Conservation (phyloP, 169 alveolate genomes). For the Cryptosporidium ubiquitum region DNA sequence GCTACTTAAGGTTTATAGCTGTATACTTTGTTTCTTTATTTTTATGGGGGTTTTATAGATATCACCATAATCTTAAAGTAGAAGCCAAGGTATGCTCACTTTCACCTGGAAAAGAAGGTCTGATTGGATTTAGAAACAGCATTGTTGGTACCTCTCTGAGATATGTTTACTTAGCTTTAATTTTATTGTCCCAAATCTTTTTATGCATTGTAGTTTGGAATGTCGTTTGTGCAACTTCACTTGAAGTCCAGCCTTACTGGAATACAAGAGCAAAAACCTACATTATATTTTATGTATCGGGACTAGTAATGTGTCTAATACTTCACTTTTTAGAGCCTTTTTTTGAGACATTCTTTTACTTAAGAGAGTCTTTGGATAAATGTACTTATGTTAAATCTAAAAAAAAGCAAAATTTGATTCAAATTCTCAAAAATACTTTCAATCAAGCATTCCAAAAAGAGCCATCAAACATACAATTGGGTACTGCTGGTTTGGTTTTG, state of each 20-base stretch:
- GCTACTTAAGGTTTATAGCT: conserved; percentile 5
- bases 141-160: not conserved
- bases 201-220: conserved; percentile 60
- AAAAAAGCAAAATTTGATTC: not conserved
- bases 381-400: conserved; percentile 30
- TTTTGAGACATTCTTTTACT: conserved; percentile 15
- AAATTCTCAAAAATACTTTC: not conserved
- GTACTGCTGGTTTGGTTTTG: not conserved
- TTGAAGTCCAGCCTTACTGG: conserved; percentile 57
- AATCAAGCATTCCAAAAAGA: not conserved
- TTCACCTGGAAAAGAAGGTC: not conserved
- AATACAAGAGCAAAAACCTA: conserved; percentile 50
- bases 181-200: conserved; percentile 25
- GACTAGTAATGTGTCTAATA: conserved; percentile 3
- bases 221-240: conserved; percentile 43
- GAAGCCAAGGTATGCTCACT: not conserved
- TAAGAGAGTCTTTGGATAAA: conserved; percentile 40
- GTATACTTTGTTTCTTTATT: conserved; percentile 6
- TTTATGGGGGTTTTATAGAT: conserved; percentile 32
- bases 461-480: not conserved
- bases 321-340: conserved; percentile 31
- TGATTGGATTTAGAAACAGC: conserved; percentile 28
- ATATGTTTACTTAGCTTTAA: not conserved
- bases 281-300: conserved; percentile 36
- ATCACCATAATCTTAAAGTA: not conserved